Evolutionary conservation across 192 early-diverging fungal genomes (phyloP).

Genomic region (Piromyces finnis): DNA sequence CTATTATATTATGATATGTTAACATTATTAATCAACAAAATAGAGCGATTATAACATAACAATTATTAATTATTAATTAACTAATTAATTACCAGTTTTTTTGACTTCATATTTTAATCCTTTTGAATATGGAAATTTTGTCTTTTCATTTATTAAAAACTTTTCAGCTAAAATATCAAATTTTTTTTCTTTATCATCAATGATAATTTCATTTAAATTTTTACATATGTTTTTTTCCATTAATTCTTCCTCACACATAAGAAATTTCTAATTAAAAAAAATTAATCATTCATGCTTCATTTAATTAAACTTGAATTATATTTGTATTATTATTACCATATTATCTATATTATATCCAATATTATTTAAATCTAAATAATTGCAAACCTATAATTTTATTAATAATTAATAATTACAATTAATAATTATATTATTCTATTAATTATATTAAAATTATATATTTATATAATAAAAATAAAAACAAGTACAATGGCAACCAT

Average conservation of each 20-base stretch:
- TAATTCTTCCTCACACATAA: neutral
- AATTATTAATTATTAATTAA: neutral
- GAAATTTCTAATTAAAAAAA: neutral
- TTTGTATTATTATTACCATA: too few species aligned
- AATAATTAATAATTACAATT: too few species aligned
- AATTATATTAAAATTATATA: too few species aligned
- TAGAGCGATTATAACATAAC: neutral
- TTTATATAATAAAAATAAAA: neutral
- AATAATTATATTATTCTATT: too few species aligned
- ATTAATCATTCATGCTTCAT: too few species aligned
- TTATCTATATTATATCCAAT: neutral
- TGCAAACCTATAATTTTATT: neutral
- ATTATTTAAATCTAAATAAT: neutral
- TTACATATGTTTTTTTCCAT: neutral
- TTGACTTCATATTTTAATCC: neutral
- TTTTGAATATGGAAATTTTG: neutral
- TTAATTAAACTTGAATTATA: too few species aligned
- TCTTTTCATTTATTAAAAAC: neutral
- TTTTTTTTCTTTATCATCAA: neutral
- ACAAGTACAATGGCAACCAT: neutral
- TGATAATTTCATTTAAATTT: neutral
- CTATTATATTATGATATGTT: too few species aligned
- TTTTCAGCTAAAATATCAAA: neutral
- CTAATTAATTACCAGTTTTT: neutral
- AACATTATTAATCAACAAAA: too few species aligned